Conservation (phyloP, 805 yeast species). For the Metschnikowia koreensis region DNA sequence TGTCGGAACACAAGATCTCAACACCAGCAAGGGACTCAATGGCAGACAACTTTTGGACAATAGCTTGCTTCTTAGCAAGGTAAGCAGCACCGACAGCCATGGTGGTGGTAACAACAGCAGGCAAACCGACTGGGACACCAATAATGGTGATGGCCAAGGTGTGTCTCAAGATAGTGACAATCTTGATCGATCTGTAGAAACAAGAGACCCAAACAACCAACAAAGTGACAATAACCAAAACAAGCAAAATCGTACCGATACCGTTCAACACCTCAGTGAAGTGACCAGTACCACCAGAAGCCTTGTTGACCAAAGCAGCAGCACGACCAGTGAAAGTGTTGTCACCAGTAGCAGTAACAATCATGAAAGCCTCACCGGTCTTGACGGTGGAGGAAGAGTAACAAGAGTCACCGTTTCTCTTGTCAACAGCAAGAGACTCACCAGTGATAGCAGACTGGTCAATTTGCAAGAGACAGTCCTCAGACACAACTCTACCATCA, state of each 20-base stretch:
- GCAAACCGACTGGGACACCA: slow-evolving; percentile 98
- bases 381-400: slow-evolving; percentile 93
- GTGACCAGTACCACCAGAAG: slow-evolving; percentile 91
- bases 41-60: slow-evolving; percentile 94
- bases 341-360: slow-evolving; percentile 94
- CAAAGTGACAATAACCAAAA: slow-evolving; percentile 82
- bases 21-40: slow-evolving; percentile 97
- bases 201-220: slow-evolving; percentile 89
- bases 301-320: slow-evolving; percentile 93
- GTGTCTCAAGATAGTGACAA: slow-evolving; percentile 86
- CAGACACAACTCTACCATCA: slow-evolving; percentile 86
- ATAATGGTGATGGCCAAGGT: slow-evolving; percentile 93
- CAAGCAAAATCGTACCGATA: slow-evolving; percentile 90
- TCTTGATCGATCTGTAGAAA: slow-evolving; percentile 88
- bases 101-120: slow-evolving; percentile 97
- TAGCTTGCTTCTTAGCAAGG: slow-evolving; percentile 95
- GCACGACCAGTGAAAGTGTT: slow-evolving; percentile 96
- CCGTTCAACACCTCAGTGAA: slow-evolving; percentile 97
- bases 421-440: slow-evolving; percentile 95
- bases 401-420: slow-evolving; percentile 80
- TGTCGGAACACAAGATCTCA: slow-evolving; percentile 95
- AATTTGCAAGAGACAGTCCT: slow-evolving; percentile 82
- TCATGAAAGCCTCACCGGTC: slow-evolving; percentile 93
- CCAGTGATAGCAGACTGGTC: slow-evolving; percentile 98
- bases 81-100: slow-evolving; percentile 99